phyloP scores from a whole-genome alignment of 495 filamentous ascomycete species.

The Immersiella caudata region DNA sequence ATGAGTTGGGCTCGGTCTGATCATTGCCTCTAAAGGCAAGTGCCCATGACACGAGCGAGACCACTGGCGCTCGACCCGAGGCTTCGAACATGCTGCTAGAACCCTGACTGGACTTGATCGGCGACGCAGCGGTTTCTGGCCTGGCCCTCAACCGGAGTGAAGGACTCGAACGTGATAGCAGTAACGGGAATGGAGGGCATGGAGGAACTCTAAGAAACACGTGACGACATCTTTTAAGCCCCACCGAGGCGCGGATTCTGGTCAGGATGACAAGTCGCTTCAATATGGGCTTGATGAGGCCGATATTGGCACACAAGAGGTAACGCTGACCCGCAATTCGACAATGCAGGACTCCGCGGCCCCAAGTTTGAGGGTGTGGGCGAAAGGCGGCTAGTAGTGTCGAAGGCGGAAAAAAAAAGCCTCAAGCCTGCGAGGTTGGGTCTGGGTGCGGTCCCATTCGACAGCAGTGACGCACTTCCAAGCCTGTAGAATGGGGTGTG shows the following conservation, averaged over 20 bases:
- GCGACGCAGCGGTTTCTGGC: constrained; percentile 1
- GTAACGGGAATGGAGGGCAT: neutral
- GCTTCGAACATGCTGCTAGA: constrained; percentile 17
- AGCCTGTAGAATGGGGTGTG: neutral
- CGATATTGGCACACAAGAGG: neutral
- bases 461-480: constrained; percentile 3
- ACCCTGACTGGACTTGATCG: constrained; percentile 6
- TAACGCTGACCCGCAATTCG: neutral
- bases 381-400: neutral
- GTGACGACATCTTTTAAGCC: neutral
- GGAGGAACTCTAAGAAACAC: constrained; percentile 1
- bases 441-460: constrained; percentile 12
- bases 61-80: constrained; percentile 3
- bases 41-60: constrained; percentile 20
- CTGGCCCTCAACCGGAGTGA: neutral
- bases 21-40: constrained; percentile 30
- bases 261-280: neutral
- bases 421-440: constrained; percentile 2
- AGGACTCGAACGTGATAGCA: neutral
- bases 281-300: constrained; percentile 9
- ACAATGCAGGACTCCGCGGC: constrained; percentile 2
- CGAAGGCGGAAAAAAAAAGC: neutral
- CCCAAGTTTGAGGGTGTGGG: neutral
- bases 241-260: neutral
- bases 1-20: constrained; percentile 24